These are phyloP conservation scores for Neurospora terricola DNA, from an alignment of 495 filamentous ascomycete genomes.

Conservation along the genomic window DNA sequence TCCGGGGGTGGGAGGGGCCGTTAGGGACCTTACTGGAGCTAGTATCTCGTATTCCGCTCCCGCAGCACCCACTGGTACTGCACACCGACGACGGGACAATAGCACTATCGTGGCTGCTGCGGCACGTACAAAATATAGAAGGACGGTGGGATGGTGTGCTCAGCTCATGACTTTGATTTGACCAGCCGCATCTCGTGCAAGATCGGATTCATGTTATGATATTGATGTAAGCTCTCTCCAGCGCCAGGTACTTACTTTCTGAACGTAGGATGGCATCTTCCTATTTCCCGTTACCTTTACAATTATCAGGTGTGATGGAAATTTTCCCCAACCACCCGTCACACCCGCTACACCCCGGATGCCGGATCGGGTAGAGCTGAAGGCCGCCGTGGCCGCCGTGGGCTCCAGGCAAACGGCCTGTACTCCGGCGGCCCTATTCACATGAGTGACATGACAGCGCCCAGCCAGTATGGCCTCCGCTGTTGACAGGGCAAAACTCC, in stretches of 20 bases:
- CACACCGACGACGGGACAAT: background rate
- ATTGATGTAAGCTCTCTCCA: background rate
- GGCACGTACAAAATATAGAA: background rate
- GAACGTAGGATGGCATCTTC: background rate
- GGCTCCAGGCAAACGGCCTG: background rate
- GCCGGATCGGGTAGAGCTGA: background rate
- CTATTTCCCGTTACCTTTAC: background rate
- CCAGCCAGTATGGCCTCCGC: background rate
- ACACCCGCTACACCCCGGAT: background rate
- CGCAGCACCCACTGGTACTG: background rate
- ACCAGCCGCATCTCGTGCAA: background rate
- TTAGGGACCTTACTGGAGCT: background rate
- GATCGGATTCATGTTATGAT: background rate
- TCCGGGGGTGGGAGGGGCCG: background rate
- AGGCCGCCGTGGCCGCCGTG: background rate
- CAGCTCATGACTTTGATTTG: background rate
- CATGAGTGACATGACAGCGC: background rate
- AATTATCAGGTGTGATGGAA: background rate
- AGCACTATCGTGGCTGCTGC: background rate
- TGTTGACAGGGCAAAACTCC: background rate
- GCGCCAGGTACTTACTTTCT: background rate
- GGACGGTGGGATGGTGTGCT: background rate
- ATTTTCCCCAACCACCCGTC: background rate
- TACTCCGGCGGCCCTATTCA: background rate
- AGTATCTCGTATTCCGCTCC: background rate